Percentiles rank a stretch among this genome's conserved stretches.
Conservation (phyloP, 2,329 filamentous ascomycete genomes). For the Aspergillus terreus region DNA sequence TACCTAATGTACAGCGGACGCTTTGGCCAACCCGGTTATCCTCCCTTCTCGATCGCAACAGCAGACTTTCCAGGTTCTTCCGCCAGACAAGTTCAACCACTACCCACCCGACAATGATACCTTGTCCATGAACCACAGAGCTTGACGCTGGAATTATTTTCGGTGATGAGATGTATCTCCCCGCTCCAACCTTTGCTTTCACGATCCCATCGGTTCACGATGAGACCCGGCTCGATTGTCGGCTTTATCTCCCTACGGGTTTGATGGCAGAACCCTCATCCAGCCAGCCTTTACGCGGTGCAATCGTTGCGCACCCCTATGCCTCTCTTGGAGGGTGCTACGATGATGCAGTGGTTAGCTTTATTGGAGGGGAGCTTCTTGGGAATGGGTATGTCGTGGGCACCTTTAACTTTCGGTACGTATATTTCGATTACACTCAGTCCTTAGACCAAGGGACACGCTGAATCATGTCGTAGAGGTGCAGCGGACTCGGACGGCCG, state of each 20-base stretch:
- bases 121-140: background rate
- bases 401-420: constrained; percentile 88
- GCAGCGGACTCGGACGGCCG: constrained; percentile 69
- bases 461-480: constrained; percentile 55
- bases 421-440: background rate
- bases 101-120: background rate
- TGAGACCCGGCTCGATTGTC: constrained; percentile 69
- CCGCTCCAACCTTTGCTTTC: constrained; percentile 53
- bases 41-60: too few species aligned
- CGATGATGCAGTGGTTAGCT: constrained; percentile 75
- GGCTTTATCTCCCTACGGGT: constrained; percentile 68
- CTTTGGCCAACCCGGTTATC: too few species aligned
- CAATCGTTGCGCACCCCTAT: constrained; percentile 85
- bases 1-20: too few species aligned
- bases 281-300: constrained; percentile 46
- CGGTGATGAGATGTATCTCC: constrained; percentile 26
- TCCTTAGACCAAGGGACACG: background rate
- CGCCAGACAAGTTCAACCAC: background rate
- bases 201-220: constrained; percentile 84
- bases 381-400: constrained; percentile 68
- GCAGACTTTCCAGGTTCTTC: background rate
- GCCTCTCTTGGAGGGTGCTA: constrained; percentile 80
- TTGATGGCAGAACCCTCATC: constrained; percentile 15
- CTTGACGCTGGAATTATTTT: background rate
- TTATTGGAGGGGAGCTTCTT: constrained; percentile 63